A percentile compares a stretch with the other conserved stretches of the same genome.
Conservation (phyloP, 164 flowering plant species). For the Sedum album region DNA sequence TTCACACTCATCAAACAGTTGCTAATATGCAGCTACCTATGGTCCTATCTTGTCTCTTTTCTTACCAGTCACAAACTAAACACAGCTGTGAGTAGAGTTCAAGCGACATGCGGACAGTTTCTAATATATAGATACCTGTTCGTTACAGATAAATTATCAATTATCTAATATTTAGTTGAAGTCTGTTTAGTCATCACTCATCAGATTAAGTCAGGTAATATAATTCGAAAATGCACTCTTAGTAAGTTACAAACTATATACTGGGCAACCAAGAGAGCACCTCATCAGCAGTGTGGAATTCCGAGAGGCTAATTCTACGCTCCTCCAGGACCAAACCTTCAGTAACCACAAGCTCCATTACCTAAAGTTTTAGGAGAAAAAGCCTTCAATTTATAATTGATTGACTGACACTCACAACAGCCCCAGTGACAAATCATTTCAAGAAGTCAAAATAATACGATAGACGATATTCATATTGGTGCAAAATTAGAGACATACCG, state of each 20-base stretch:
- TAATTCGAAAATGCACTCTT: no score
- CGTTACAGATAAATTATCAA: no score
- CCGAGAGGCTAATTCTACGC: conserved; percentile 86
- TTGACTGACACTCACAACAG: not conserved
- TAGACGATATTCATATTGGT: conserved; percentile 69
- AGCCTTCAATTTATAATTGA: not conserved
- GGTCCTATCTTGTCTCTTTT: no score
- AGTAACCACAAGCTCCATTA: conserved; percentile 83
- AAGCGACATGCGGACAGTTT: no score
- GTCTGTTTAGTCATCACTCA: no score
- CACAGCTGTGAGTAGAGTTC: no score
- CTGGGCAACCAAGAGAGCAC: not conserved
- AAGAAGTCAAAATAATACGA: not conserved
- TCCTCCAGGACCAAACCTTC: conserved; percentile 68
- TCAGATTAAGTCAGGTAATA: no score
- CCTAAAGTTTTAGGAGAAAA: conserved; percentile 21
- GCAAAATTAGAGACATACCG: conserved; percentile 82
- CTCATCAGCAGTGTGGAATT: conserved; percentile 98
- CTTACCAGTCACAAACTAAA: not conserved
- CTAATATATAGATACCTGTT: no score
- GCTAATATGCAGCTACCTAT: no score
- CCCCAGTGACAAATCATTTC: not conserved
- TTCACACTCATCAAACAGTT: no score
- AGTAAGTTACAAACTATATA: not conserved
- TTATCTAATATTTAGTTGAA: no score